Evolutionary conservation across 2,329 filamentous ascomycete genomes (phyloP), one percentile per base, ranked within the genome.

Genomic region (Penicillium sp.): DNA sequence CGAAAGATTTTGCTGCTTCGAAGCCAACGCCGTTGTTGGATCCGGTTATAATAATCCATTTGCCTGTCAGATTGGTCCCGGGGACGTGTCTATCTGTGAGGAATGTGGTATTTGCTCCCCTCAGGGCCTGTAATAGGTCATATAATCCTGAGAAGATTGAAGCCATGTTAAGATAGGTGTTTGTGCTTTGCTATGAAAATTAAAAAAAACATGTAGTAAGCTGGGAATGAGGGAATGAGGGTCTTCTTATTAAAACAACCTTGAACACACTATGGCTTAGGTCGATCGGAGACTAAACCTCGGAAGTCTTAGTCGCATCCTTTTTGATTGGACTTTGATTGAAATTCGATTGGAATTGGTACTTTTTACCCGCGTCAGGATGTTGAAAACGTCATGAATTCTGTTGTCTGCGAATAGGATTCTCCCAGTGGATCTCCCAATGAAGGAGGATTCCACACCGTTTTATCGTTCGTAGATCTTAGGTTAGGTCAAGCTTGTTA

Each of bases 11-110:
- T 8, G 60, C 58, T 3, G 58, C 54, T 35, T 64, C 62, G 2
- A 61, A 47, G 4, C 62, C 62, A 25, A 64, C 33, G 4, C 62
- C 62, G 40, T 59, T 61, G 19, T 64, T 63, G 9, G 58, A 55
- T 13, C 62, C 62, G 10, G 62, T 38, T 13, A 64, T 56, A 9
- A 64, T 59, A 3, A 63, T 37, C 62, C 62, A 64, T 63, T 60
- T 60, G 2, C 43, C 54, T 23, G 31, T 54, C 12, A 62, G 27
- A 25, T 60, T 29, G 37, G 33, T 13, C 2, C 42, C 31, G 6
- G 60, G 60, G 6, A 61, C 59, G 5, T 60, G 27, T 6, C 52
- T 19, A 6, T 61, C 49, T n/a, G 53, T 54, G 23, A 56, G n/a
- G 15, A 35, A 15, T 1, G 31, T 51, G 15, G 31, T 19, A 10